Evolutionary conservation across 331 rosid species (phyloP).

Genomic region (Prunus yedoensis): DNA sequence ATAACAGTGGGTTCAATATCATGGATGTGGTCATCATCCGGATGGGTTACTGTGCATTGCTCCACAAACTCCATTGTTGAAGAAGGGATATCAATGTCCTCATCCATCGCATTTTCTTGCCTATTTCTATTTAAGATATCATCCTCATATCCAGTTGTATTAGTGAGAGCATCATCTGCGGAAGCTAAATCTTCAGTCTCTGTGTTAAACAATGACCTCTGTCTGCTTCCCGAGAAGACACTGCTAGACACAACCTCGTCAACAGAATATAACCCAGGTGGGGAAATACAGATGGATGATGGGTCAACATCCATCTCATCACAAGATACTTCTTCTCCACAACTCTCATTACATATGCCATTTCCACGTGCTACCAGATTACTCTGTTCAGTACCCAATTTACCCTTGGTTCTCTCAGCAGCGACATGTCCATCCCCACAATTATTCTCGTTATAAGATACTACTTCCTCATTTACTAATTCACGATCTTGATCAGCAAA

Average conservation of each 20-base stretch:
- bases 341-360: conserved; percentile 24
- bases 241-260: conserved; percentile 50
- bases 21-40: conserved; percentile 20
- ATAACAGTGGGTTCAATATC: conserved; percentile 17
- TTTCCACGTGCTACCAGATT: conserved; percentile 26
- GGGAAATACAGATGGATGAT: conserved; percentile 50
- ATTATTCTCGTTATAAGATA: conserved; percentile 27
- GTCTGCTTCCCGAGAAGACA: conserved; percentile 22
- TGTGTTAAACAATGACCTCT: conserved; percentile 19
- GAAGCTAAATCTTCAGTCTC: conserved; percentile 36
- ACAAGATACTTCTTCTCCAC: conserved; percentile 37
- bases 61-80: conserved; percentile 34
- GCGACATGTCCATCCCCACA: conserved; percentile 29
- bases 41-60: conserved; percentile 37
- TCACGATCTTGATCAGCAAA: conserved; percentile 19
- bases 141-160: conserved; percentile 22
- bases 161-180: conserved; percentile 25
- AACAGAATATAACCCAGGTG: conserved; percentile 49
- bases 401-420: conserved; percentile 21
- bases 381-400: conserved; percentile 14
- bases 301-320: conserved; percentile 67
- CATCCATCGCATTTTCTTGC: conserved; percentile 38
- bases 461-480: conserved; percentile 22
- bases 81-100: conserved; percentile 33
- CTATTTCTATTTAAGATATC: conserved; percentile 21